Percentiles rank a stretch among this genome's conserved stretches.
phyloP scores from a whole-genome alignment of 805 yeast species.

The Cyberlindnera euphorbiae region DNA sequence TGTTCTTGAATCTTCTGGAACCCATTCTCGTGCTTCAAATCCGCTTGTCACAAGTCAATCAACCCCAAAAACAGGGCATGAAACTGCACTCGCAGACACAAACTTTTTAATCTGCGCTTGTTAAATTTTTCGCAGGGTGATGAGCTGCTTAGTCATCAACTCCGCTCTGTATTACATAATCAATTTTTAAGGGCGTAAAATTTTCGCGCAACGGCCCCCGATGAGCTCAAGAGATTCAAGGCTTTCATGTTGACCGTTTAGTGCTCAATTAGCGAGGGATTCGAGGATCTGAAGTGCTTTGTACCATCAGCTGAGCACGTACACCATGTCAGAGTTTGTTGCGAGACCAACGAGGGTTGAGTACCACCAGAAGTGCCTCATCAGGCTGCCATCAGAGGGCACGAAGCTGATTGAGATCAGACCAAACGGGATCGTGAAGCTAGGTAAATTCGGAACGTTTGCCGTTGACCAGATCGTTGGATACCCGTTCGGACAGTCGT shows the following conservation, averaged over 20 bases:
- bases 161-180: neutral
- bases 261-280: no score
- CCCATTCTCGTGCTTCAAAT: no score
- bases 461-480: constrained; percentile 72
- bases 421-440: constrained; percentile 53
- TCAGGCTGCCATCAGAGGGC: constrained; percentile 80
- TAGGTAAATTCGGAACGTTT: constrained; percentile 93
- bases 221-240: no score
- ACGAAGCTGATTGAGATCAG: constrained; percentile 66
- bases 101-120: no score
- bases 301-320: no score
- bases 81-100: no score
- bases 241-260: no score
- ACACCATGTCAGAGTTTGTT: constrained; percentile 2
- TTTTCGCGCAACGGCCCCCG: neutral
- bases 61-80: no score
- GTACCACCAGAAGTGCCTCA: constrained; percentile 40
- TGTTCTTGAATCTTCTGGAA: constrained; percentile 79
- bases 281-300: no score
- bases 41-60: no score
- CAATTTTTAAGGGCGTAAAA: neutral
- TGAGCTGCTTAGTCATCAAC: no score
- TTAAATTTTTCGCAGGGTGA: constrained; percentile 8
- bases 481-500: constrained; percentile 80
- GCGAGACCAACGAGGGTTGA: constrained; percentile 18